phyloP scores from a whole-genome alignment of 768 basidiomycete species.

The Peribolospora baueri region DNA sequence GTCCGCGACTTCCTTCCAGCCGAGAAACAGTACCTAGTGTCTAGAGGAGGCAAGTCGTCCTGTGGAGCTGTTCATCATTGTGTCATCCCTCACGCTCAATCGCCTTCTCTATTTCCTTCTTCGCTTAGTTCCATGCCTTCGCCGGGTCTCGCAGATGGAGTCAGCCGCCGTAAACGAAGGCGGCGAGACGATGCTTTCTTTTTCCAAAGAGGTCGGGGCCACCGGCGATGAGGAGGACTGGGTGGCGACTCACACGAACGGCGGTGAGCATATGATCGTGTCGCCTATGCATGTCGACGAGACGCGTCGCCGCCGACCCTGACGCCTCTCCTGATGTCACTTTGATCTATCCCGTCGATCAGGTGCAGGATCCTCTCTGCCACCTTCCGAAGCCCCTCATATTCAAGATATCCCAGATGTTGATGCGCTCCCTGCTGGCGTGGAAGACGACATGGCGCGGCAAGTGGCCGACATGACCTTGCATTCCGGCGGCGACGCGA shows the following conservation, averaged over 20 bases:
- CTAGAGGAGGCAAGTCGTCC: constrained; percentile 35
- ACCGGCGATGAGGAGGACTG: constrained; percentile 55
- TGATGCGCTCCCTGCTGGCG: too few species aligned
- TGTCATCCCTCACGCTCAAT: not conserved
- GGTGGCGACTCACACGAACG: constrained; percentile 91
- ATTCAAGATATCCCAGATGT: too few species aligned
- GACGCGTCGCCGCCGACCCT: too few species aligned
- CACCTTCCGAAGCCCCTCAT: too few species aligned
- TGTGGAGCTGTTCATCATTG: not conserved
- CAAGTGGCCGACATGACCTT: too few species aligned
- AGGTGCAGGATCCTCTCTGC: too few species aligned
- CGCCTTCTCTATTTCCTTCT: not conserved
- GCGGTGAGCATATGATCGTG: constrained; percentile 17
- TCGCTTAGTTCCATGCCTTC: constrained; percentile 59
- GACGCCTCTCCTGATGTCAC: too few species aligned
- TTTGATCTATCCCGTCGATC: too few species aligned
- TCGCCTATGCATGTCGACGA: too few species aligned
- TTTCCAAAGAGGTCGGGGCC: constrained; percentile 37
- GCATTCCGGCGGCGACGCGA: too few species aligned
- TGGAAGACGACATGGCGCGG: too few species aligned
- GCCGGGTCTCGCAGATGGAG: constrained; percentile 57
- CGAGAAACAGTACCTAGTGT: constrained; percentile 92
- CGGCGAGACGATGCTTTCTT: constrained; percentile 68
- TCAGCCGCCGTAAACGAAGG: constrained; percentile 49
- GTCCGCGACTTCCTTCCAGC: constrained; percentile 72